Percentiles rank a stretch among this genome's conserved stretches.
phyloP scores from a whole-genome alignment of 306 rosid species.

The Quercus gilva region DNA sequence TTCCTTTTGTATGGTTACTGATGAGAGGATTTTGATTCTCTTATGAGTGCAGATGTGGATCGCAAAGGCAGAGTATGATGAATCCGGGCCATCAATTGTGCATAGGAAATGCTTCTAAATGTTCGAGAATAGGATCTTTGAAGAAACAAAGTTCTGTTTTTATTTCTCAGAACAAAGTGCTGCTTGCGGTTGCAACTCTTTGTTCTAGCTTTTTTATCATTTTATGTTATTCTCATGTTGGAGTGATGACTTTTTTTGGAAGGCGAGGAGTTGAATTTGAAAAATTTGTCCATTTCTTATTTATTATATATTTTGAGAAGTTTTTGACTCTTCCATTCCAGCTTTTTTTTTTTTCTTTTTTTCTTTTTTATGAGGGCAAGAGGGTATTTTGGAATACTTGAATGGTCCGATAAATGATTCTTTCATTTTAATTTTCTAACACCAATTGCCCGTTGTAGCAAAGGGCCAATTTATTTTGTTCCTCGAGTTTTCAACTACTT shows the following conservation, averaged over 20 bases:
- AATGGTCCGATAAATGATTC: too few species aligned
- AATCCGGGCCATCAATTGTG: conserved; percentile 97
- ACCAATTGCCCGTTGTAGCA: too few species aligned
- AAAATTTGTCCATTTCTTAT: conserved; percentile 35
- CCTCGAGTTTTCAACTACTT: too few species aligned
- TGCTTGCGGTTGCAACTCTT: conserved; percentile 36
- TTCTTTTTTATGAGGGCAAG: background rate
- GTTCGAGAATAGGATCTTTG: conserved; percentile 36
- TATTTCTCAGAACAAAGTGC: conserved; percentile 33
- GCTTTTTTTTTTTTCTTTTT: too few species aligned
- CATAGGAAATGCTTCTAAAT: conserved; percentile 96
- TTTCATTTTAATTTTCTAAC: too few species aligned
- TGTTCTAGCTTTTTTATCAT: conserved; percentile 46
- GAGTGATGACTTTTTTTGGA: conserved; percentile 44
- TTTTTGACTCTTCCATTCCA: conserved; percentile 19
- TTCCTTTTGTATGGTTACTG: conserved; percentile 6
- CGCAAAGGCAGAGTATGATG: conserved; percentile 96
- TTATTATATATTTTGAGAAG: conserved; percentile 22
- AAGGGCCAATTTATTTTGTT: too few species aligned
- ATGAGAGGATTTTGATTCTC: background rate
- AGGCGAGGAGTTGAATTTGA: conserved; percentile 40
- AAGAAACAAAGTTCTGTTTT: conserved; percentile 33
- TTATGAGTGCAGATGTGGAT: conserved; percentile 90
- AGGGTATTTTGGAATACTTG: background rate
- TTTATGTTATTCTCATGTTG: conserved; percentile 47